phyloP scores from a whole-genome alignment of 345 rosid genomes.

The Limnanthes douglasii region DNA sequence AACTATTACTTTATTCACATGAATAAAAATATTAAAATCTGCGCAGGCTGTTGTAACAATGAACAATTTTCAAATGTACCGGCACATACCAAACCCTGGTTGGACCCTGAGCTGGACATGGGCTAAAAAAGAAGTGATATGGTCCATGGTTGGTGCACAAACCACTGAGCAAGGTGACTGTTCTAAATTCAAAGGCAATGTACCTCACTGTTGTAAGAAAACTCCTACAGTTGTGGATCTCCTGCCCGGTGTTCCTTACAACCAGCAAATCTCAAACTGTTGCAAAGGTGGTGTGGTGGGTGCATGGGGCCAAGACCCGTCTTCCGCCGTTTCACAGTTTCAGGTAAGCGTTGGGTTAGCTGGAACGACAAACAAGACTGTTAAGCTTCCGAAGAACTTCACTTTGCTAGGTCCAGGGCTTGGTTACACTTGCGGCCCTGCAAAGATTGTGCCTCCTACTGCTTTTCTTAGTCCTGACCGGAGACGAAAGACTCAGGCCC shows the following conservation, averaged over 20 bases:
- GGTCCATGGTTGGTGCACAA: slow-evolving; percentile 73
- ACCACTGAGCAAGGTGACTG: slow-evolving; percentile 92
- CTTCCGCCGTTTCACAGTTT: slow-evolving; percentile 52
- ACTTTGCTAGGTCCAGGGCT: slow-evolving; percentile 71
- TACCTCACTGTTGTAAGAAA: slow-evolving; percentile 83
- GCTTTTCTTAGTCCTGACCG: slow-evolving; percentile 46
- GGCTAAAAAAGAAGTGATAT: slow-evolving; percentile 84
- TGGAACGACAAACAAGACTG: slow-evolving; percentile 75
- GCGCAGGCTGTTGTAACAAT: slow-evolving; percentile 61
- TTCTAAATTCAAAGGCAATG: slow-evolving; percentile 71
- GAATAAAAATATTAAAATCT: not conserved
- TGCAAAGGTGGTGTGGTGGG: slow-evolving; percentile 83
- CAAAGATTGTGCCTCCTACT: slow-evolving; percentile 54
- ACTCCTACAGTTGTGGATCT: slow-evolving; percentile 61
- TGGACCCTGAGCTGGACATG: slow-evolving; percentile 88
- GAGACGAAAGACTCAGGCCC: slow-evolving; percentile 62
- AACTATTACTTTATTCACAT: not conserved
- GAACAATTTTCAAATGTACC: slow-evolving; percentile 60
- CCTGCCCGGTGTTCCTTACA: slow-evolving; percentile 70
- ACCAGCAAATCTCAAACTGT: slow-evolving; percentile 63
- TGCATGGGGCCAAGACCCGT: slow-evolving; percentile 76
- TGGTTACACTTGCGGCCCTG: slow-evolving; percentile 85
- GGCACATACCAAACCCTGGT: slow-evolving; percentile 70
- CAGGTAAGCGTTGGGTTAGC: slow-evolving; percentile 63
- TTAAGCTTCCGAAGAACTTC: slow-evolving; percentile 80